Evolutionary conservation across 2,329 filamentous ascomycete species (phyloP).

Genomic region (Teratosphaeria zuluensis): DNA sequence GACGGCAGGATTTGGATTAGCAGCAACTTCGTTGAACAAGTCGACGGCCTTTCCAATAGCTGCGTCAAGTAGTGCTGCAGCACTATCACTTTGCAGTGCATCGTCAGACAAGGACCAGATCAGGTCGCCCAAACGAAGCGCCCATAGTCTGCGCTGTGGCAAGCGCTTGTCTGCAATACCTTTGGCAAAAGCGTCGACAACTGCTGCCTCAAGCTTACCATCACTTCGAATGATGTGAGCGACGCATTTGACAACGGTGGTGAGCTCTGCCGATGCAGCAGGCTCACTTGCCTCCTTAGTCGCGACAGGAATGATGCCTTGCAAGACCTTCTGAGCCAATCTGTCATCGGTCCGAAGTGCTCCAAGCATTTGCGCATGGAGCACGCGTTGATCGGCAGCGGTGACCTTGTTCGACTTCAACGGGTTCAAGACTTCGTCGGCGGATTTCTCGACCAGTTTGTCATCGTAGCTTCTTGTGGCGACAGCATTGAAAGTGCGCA

Average conservation of each 20-base stretch:
- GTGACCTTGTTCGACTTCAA: slow-evolving; percentile 77
- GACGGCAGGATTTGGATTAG: slow-evolving; percentile 67
- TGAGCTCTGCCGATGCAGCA: slow-evolving; percentile 67
- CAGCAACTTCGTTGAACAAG: slow-evolving; percentile 65
- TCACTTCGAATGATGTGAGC: slow-evolving; percentile 52
- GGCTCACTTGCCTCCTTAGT: slow-evolving; percentile 82
- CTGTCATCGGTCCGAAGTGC: slow-evolving; percentile 50
- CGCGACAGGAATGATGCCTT: slow-evolving; percentile 57
- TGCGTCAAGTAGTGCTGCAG: slow-evolving; percentile 39
- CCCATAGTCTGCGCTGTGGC: slow-evolving; percentile 68
- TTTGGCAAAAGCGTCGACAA: slow-evolving; percentile 65
- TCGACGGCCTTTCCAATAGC: slow-evolving; percentile 51
- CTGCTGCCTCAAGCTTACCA: slow-evolving; percentile 53
- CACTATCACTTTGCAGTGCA: slow-evolving; percentile 39
- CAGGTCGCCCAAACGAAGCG: slow-evolving; percentile 61
- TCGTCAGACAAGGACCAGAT: slow-evolving; percentile 49
- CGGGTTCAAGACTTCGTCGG: slow-evolving; percentile 68
- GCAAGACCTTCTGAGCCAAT: slow-evolving; percentile 57
- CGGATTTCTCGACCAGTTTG: slow-evolving; percentile 53
- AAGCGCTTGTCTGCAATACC: slow-evolving; percentile 79
- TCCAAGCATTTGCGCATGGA: slow-evolving; percentile 73
- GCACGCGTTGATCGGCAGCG: slow-evolving; percentile 70
- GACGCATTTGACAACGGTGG: slow-evolving; percentile 58
- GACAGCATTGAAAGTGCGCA: slow-evolving; percentile 64
- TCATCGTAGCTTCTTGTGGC: slow-evolving; percentile 52